phyloP scores from a whole-genome alignment of 2,329 filamentous ascomycete genomes.

The Chaetoscypha palmicola region DNA sequence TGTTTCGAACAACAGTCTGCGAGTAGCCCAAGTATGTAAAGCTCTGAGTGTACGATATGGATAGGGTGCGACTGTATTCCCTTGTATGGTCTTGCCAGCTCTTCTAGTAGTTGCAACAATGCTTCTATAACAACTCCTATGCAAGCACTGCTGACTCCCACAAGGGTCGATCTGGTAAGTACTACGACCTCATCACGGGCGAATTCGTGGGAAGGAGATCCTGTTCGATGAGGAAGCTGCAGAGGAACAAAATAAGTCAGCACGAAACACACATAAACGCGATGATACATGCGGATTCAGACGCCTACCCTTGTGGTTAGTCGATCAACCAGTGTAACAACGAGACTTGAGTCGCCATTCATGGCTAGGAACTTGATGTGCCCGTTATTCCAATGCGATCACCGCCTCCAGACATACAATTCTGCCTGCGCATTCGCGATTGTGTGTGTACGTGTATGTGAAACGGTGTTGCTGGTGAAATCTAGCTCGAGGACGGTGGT shows the following conservation, averaged over 20 bases:
- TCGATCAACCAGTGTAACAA: conserved; percentile 56
- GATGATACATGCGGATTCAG: no score
- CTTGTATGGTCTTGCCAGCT: conserved; percentile 49
- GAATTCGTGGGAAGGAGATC: conserved; percentile 49
- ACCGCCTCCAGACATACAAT: conserved; percentile 23
- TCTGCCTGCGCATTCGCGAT: conserved; percentile 8
- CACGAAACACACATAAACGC: conserved; percentile 4
- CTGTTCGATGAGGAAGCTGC: conserved; percentile 57
- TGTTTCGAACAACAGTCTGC: conserved; percentile 59
- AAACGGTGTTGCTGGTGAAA: conserved; percentile 2
- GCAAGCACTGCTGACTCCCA: conserved; percentile 50
- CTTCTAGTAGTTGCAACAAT: conserved; percentile 51
- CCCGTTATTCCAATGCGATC: conserved; percentile 21
- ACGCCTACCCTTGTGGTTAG: conserved; percentile 51
- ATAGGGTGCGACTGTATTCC: conserved; percentile 45
- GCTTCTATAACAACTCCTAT: conserved; percentile 50
- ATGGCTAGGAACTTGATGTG: conserved; percentile 34
- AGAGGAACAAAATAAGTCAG: conserved; percentile 10
- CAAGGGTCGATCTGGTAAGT: conserved; percentile 53
- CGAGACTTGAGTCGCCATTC: conserved; percentile 53
- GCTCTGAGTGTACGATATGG: conserved; percentile 56
- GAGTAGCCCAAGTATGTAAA: conserved; percentile 55
- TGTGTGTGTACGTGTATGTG: not conserved
- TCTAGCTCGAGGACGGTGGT: no score
- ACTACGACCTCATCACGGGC: conserved; percentile 54